Evolutionary conservation across 2,329 filamentous ascomycete species (phyloP), one percentile per base, ranked within the genome.

Genomic region (Alternaria gansuensis): DNA sequence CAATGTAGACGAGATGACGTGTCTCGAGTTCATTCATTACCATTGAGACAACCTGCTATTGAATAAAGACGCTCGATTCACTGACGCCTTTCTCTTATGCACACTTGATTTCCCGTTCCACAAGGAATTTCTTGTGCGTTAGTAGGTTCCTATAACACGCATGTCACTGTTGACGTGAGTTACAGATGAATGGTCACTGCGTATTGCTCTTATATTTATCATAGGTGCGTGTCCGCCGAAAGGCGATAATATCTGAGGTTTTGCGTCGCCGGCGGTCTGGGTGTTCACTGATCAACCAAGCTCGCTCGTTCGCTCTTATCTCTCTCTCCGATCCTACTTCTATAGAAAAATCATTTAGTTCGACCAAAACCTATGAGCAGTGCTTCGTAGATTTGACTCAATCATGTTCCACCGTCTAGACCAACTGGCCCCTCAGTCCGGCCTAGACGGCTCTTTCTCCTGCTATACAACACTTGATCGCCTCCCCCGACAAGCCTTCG

Each of bases 371-470:
- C 17, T 5, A 14, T 21, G 23, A 5, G 17, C 11, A 45, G 17
- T 10, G 26, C 10, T 45, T 2, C 11, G 2, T 5, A 13, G 43
- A 31, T 11, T 48, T 31, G 36, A 24, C 33, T 24, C 33, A 50
- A 50, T 33, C 23, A 50, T 50, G 48, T 39, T 39, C 33, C 48
- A 50, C 34, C 23, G 26, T 9, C 48, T 39, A 21, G 13, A 24
- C 48, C 48, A 39, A 0, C 34, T 50, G 6, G 21, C 23, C 17
- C 14, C 24, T 10, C 23, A 50, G 10, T 33, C 14, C 24, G 48
- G 33, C 24, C 10, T 39, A 39, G 48, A 50, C n/a, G 34, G 48
- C 10, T 39, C 24, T 8, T 50, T 50, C 48, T 9, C 4, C 34
- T 21, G 34, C 34, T 50, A 29, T 31, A 48, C 48, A 17, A 50